Evolutionary conservation across 1,139 yeast species (phyloP).

Genomic region (Lodderomyces theae): DNA sequence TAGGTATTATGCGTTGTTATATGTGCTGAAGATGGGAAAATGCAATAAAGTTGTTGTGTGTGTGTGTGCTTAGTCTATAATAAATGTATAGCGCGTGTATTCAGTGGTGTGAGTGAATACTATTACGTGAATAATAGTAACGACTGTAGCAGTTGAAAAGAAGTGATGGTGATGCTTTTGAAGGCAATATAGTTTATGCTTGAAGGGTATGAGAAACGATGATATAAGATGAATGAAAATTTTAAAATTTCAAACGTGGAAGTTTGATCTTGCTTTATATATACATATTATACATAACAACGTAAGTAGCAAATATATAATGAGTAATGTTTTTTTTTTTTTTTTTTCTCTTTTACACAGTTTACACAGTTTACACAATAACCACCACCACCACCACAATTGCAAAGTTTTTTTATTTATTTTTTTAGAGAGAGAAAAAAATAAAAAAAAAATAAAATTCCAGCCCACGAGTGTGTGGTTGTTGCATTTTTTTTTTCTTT

Average conservation of each 20-base stretch:
- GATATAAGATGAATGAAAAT: no score
- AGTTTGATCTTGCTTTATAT: no score
- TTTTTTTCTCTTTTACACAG: neutral
- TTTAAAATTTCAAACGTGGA: no score
- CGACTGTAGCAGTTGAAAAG: neutral
- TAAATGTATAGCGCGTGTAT: no score
- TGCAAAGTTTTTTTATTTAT: neutral
- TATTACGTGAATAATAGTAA: neutral
- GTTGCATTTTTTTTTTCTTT: neutral
- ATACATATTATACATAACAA: no score
- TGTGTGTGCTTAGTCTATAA: neutral
- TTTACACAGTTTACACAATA: neutral
- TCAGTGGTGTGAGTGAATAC: neutral
- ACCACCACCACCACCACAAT: neutral
- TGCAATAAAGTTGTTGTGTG: constrained; percentile 1
- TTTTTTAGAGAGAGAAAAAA: no score
- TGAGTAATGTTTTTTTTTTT: neutral
- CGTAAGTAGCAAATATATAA: no score
- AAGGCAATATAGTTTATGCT: no score
- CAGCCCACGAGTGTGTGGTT: constrained; percentile 2
- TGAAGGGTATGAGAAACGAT: no score
- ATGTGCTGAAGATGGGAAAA: neutral
- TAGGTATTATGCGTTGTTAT: neutral
- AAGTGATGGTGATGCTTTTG: neutral
- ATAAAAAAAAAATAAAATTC: no score